phyloP scores from a whole-genome alignment of 164 flowering plant genomes.

The Amborella trichopoda region DNA sequence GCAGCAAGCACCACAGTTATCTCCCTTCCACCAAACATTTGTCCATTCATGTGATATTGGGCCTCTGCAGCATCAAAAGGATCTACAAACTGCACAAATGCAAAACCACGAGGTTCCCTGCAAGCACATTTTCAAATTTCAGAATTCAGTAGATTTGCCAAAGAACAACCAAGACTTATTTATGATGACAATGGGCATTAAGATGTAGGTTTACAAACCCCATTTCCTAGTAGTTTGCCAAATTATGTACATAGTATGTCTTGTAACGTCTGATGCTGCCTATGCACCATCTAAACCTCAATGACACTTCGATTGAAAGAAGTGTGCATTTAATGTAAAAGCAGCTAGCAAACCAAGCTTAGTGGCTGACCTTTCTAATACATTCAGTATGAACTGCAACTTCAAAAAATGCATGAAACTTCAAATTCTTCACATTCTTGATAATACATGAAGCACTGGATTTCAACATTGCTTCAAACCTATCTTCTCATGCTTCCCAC shows the following conservation, averaged over 20 bases:
- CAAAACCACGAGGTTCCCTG: slow-evolving; percentile 89
- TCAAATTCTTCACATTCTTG: slow-evolving; percentile 71
- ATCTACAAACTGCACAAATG: slow-evolving; percentile 94
- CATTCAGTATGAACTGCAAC: slow-evolving; percentile 51
- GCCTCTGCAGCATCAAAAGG: slow-evolving; percentile 66
- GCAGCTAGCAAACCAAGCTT: slow-evolving; percentile 37
- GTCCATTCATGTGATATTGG: slow-evolving; percentile 75
- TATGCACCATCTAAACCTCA: too few species aligned
- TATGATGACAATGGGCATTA: too few species aligned
- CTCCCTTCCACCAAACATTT: slow-evolving; percentile 62
- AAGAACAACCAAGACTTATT: too few species aligned
- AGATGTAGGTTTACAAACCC: too few species aligned
- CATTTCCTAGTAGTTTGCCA: slow-evolving; percentile 13
- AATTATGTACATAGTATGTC: too few species aligned
- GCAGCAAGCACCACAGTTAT: slow-evolving; percentile 78
- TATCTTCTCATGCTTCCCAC: slow-evolving; percentile 6
- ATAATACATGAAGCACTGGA: slow-evolving; percentile 45
- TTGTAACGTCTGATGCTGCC: too few species aligned
- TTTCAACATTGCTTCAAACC: slow-evolving; percentile 29
- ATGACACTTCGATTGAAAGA: slow-evolving; percentile 14
- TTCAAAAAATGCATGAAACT: slow-evolving; percentile 58
- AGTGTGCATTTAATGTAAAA: slow-evolving; percentile 22
- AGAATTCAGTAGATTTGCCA: too few species aligned
- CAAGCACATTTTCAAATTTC: slow-evolving; percentile 6
- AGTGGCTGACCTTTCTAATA: slow-evolving; percentile 65